These are phyloP conservation scores for Jasminum sambac DNA, from an alignment of 257 asterid species.

Conservation along the genomic window DNA sequence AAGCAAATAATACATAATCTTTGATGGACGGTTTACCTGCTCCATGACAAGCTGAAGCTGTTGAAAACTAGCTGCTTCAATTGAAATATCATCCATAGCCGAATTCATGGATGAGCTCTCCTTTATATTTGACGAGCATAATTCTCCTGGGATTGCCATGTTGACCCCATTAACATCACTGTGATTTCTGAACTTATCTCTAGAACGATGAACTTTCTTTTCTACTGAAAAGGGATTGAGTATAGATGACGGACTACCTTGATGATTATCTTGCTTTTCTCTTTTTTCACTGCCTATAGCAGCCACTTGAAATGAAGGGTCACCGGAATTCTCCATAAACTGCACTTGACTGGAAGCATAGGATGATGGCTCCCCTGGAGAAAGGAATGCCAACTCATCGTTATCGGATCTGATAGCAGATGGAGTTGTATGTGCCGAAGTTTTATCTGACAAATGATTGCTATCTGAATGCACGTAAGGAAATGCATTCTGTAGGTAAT, in stretches of 20 bases:
- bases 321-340: slow-evolving; percentile 34
- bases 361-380: slow-evolving; percentile 49
- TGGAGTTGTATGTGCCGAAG: slow-evolving; percentile 35
- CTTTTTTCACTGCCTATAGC: slow-evolving; percentile 36
- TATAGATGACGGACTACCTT: slow-evolving; percentile 34
- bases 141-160: slow-evolving; percentile 39
- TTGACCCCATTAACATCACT: slow-evolving; percentile 33
- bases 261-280: slow-evolving; percentile 27
- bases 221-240: slow-evolving; percentile 32
- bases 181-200: slow-evolving; percentile 38
- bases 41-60: slow-evolving; percentile 79
- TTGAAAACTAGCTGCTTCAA: slow-evolving; percentile 65
- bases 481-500: slow-evolving; percentile 40
- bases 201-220: slow-evolving; percentile 33
- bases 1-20: neutral
- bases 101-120: slow-evolving; percentile 52
- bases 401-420: slow-evolving; percentile 54
- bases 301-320: slow-evolving; percentile 34
- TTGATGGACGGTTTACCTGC: slow-evolving; percentile 51
- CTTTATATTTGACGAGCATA: slow-evolving; percentile 50
- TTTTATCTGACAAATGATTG: slow-evolving; percentile 42
- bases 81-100: slow-evolving; percentile 50
- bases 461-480: slow-evolving; percentile 44
- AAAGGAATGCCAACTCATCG: slow-evolving; percentile 40
- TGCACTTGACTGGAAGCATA: slow-evolving; percentile 45